Conservation (phyloP, 371 early-diverging fungal species). For the Mortierella sp. region DNA sequence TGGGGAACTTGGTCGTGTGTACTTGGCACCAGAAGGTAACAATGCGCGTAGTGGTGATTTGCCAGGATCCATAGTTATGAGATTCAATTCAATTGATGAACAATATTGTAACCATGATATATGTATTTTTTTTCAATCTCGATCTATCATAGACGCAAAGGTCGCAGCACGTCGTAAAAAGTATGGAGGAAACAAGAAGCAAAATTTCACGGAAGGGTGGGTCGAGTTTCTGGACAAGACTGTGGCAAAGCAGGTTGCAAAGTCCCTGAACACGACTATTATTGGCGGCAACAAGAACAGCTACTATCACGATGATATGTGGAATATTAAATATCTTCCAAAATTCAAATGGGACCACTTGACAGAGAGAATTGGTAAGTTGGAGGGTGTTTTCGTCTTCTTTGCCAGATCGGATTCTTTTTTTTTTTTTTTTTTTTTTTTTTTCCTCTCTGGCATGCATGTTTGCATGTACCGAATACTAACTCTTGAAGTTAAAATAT, state of each 20-base stretch:
- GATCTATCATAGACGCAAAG: slow-evolving; percentile 62
- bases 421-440: neutral
- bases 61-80: neutral
- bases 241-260: slow-evolving; percentile 85
- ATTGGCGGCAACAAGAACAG: slow-evolving; percentile 90
- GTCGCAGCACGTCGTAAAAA: slow-evolving; percentile 72
- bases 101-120: neutral
- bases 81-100: too few relatives aligned
- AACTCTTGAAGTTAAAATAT: too few relatives aligned
- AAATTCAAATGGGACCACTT: slow-evolving; percentile 97
- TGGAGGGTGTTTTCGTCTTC: too few relatives aligned
- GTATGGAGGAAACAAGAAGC: slow-evolving; percentile 80
- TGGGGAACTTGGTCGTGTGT: slow-evolving; percentile 89
- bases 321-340: slow-evolving; percentile 96
- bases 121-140: neutral
- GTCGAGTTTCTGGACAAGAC: slow-evolving; percentile 95
- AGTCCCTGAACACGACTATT: slow-evolving; percentile 79
- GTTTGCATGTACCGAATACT: neutral
- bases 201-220: slow-evolving; percentile 96
- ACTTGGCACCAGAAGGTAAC: slow-evolving; percentile 86
- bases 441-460: neutral
- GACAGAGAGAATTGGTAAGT: slow-evolving; percentile 89
- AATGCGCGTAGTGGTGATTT: neutral
- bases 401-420: too few relatives aligned
- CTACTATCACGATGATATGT: slow-evolving; percentile 91